Percentiles rank a stretch among this genome's conserved stretches.
Conservation (phyloP, 331 rosid genomes). For the Malus hybrid region DNA sequence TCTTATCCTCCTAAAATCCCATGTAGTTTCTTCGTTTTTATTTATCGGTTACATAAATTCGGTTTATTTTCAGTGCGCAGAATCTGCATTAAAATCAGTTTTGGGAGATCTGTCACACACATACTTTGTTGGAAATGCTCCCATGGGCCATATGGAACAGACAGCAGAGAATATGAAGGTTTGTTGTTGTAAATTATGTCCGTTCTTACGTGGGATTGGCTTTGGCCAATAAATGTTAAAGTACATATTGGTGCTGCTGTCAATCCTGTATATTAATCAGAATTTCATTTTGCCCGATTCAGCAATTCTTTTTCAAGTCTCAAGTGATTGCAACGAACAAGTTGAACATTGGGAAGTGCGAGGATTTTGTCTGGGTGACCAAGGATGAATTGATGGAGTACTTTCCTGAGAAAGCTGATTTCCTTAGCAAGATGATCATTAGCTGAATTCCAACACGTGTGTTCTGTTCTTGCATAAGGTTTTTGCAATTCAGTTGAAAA, state of each 20-base stretch:
- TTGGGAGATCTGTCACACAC: slow-evolving; percentile 74
- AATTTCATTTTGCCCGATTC: slow-evolving; percentile 5
- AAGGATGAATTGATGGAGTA: slow-evolving; percentile 76
- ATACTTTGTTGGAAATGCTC: too few species aligned
- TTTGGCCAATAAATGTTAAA: neutral
- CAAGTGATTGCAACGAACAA: slow-evolving; percentile 72
- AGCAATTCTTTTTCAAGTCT: slow-evolving; percentile 85
- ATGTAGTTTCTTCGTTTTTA: neutral
- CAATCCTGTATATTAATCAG: slow-evolving; percentile 2
- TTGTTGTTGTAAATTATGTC: too few species aligned
- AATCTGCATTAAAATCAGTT: slow-evolving; percentile 66
- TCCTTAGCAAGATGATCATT: slow-evolving; percentile 70
- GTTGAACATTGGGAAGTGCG: slow-evolving; percentile 42
- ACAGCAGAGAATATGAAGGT: too few species aligned
- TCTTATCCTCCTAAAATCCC: neutral
- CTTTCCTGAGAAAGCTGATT: slow-evolving; percentile 75
- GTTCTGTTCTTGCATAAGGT: neutral
- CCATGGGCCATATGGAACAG: too few species aligned
- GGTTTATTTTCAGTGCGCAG: slow-evolving; percentile 66
- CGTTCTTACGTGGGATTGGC: neutral
- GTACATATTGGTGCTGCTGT: neutral
- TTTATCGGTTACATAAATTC: neutral
- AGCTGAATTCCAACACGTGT: slow-evolving; percentile 13
- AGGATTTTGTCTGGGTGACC: slow-evolving; percentile 86
- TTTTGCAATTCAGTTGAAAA: neutral